These are phyloP conservation scores for Xerocomus amazonicus DNA, from an alignment of 1,284 basidiomycete species.

Conservation along the genomic window DNA sequence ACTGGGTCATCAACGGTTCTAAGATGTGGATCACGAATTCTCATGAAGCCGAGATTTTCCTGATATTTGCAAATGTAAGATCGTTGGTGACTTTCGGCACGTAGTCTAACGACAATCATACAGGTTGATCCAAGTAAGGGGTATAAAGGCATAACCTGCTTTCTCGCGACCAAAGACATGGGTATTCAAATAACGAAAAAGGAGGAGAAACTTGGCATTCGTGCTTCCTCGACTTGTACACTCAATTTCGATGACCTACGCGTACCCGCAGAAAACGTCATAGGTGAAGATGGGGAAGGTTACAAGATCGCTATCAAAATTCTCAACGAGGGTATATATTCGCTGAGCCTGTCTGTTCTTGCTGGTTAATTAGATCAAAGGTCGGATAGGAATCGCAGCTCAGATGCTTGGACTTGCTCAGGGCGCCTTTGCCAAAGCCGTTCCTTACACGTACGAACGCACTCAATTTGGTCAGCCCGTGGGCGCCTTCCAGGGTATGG, in stretches of 20 bases:
- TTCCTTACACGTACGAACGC: conserved; percentile 92
- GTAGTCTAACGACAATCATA: not conserved
- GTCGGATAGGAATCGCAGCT: conserved; percentile 95
- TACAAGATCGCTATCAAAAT: conserved; percentile 99
- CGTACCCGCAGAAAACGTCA: conserved; percentile 89
- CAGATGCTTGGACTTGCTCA: conserved; percentile 97
- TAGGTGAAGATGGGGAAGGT: conserved; percentile 91
- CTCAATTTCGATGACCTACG: conserved; percentile 95
- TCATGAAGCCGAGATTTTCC: conserved; percentile 90
- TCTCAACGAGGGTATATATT: conserved; percentile 76
- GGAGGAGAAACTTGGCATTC: conserved; percentile 97
- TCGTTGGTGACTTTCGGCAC: not conserved
- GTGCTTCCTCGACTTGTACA: conserved; percentile 95
- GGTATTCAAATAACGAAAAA: conserved; percentile 98
- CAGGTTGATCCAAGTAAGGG: conserved; percentile 89
- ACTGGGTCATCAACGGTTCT: conserved; percentile 88
- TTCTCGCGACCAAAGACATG: conserved; percentile 95
- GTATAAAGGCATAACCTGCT: conserved; percentile 99
- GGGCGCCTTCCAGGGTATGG: conserved; percentile 93
- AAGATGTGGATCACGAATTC: conserved; percentile 99
- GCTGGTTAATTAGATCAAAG: conserved; percentile 26
- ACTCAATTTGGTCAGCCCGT: conserved; percentile 93
- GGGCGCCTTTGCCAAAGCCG: conserved; percentile 91
- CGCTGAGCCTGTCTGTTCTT: not conserved
- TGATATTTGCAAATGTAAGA: conserved; percentile 89